These are phyloP conservation scores for Colletotrichum cereale DNA, from an alignment of 2,329 filamentous ascomycete genomes.

Conservation along the genomic window DNA sequence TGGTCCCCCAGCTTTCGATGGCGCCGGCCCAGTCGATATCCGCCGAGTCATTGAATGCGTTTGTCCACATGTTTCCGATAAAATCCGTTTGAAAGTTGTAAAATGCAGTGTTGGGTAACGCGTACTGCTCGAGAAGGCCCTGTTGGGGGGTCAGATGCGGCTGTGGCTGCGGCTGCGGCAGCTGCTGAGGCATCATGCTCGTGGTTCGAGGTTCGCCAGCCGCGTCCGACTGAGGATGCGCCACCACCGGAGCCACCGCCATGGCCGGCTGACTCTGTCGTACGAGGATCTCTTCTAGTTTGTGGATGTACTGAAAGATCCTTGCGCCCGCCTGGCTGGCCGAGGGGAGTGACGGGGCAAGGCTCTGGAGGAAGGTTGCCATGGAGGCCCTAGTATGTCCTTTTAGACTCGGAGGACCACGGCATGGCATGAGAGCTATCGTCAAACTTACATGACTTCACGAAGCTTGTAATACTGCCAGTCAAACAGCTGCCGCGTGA, in stretches of 20 bases:
- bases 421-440: background rate
- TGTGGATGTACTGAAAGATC: slow-evolving; percentile 36
- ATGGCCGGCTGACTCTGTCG: slow-evolving; percentile 9
- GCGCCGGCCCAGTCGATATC: slow-evolving; percentile 30
- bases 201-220: background rate
- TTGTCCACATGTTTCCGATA: slow-evolving; percentile 28
- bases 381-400: slow-evolving; percentile 14
- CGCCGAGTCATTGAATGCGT: slow-evolving; percentile 28
- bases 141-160: background rate
- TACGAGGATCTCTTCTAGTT: slow-evolving; percentile 37
- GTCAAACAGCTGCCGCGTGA: slow-evolving; percentile 35
- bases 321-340: slow-evolving; percentile 37
- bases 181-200: slow-evolving; percentile 11
- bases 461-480: slow-evolving; percentile 37
- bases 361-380: slow-evolving; percentile 39
- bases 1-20: slow-evolving; percentile 17
- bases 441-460: slow-evolving; percentile 38
- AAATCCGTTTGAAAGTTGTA: slow-evolving; percentile 29
- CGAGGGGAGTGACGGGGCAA: slow-evolving; percentile 35
- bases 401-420: background rate
- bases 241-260: background rate
- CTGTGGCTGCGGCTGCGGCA: background rate
- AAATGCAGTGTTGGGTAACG: slow-evolving; percentile 17
- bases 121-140: slow-evolving; percentile 18
- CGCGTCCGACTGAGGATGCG: slow-evolving; percentile 1